Evolutionary conservation across 371 early-diverging fungal species (phyloP).

Genomic region (Batkoa obscura): DNA sequence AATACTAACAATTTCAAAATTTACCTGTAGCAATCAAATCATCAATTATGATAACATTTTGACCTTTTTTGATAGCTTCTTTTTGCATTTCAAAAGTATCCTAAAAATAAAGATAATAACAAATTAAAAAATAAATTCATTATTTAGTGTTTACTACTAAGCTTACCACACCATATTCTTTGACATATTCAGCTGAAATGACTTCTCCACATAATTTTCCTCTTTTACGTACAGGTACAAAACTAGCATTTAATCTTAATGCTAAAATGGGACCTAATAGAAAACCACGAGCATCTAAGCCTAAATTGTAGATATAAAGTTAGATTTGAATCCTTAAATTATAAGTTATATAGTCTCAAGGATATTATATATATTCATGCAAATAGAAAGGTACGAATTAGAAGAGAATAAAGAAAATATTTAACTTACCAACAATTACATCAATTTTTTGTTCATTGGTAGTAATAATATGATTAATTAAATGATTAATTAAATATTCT

Average conservation of each 20-base stretch:
- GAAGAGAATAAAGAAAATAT: not conserved
- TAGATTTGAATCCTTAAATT: not conserved
- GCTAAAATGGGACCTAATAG: constrained; percentile 80
- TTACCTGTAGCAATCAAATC: constrained; percentile 95
- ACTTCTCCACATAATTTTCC: constrained; percentile 86
- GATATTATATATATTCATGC: no score
- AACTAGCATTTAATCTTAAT: constrained; percentile 66
- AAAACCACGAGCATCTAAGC: constrained; percentile 83
- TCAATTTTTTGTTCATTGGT: constrained; percentile 53
- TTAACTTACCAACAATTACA: constrained; percentile 55
- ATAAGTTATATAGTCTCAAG: no score
- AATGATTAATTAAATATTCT: constrained; percentile 68
- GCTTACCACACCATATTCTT: constrained; percentile 86
- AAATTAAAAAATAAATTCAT: not conserved
- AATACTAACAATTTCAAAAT: constrained; percentile 6
- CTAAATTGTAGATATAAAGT: constrained; percentile 10
- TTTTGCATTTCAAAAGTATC: constrained; percentile 86
- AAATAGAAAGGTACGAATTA: no score
- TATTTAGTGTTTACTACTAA: not conserved
- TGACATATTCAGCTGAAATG: constrained; percentile 50
- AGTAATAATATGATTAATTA: constrained; percentile 60
- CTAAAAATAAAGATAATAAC: constrained; percentile 12
- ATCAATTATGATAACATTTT: constrained; percentile 81
- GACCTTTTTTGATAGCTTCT: constrained; percentile 54
- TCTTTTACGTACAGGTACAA: constrained; percentile 88